Evolutionary conservation across 106 monocot genomes (phyloP).

Genomic region (Allium fistulosum): DNA sequence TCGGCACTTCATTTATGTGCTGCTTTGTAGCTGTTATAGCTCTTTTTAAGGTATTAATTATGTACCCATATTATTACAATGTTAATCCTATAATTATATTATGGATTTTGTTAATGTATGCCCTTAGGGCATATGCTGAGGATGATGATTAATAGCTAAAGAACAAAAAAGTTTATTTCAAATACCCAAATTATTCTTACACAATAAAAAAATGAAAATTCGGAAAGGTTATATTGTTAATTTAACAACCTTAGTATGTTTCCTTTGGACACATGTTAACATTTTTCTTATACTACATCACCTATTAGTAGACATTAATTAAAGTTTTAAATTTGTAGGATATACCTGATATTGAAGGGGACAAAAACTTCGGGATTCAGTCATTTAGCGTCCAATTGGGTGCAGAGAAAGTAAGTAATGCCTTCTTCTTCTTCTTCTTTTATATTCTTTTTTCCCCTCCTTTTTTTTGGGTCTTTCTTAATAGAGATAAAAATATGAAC

Average conservation of each 20-base stretch:
- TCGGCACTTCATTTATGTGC: slow-evolving; percentile 59
- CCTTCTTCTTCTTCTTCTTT: no score
- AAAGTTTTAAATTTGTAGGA: slow-evolving; percentile 24
- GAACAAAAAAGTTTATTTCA: no score
- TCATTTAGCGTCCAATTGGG: slow-evolving; percentile 52
- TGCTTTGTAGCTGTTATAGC: slow-evolving; percentile 61
- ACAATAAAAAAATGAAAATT: no score
- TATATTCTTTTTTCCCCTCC: no score
- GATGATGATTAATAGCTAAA: no score
- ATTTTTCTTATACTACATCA: no score
- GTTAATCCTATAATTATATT: neutral
- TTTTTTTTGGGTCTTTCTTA: neutral
- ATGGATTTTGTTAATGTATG: no score
- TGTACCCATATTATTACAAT: neutral
- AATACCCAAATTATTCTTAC: no score
- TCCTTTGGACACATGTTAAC: no score
- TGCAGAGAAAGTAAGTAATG: slow-evolving; percentile 27
- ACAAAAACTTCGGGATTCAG: slow-evolving; percentile 42
- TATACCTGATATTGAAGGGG: slow-evolving; percentile 60
- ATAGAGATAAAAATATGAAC: neutral
- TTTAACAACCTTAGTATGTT: no score
- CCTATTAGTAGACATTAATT: neutral
- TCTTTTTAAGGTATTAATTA: slow-evolving; percentile 42
- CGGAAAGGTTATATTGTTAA: no score
- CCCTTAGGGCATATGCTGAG: no score